Evolutionary conservation across 768 basidiomycete species (phyloP).

Genomic region (Hypholoma sublateritium): DNA sequence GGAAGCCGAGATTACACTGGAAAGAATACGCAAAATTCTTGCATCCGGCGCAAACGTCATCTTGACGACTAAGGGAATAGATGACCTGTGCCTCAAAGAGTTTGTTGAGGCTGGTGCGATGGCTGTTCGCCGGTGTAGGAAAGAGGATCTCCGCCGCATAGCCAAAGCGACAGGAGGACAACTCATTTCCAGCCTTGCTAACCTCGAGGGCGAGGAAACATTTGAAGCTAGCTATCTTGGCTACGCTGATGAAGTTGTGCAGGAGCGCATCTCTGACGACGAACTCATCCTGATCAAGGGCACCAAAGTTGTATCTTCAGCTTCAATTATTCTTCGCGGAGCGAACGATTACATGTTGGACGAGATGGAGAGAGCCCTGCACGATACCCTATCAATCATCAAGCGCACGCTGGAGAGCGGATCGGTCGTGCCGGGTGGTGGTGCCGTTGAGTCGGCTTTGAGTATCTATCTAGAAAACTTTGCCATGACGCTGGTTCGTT

Average conservation of each 20-base stretch:
- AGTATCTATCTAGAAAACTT: conserved; percentile 99
- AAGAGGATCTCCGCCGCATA: conserved; percentile 95
- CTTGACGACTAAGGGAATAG: conserved; percentile 97
- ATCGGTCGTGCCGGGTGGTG: conserved; percentile 93
- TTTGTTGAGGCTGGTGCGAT: conserved; percentile 99
- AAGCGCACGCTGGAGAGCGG: conserved; percentile 98
- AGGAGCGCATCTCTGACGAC: conserved; percentile 98
- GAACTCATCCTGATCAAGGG: conserved; percentile 97
- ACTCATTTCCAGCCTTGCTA: conserved; percentile 88
- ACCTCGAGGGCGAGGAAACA: conserved; percentile 97
- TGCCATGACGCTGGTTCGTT: conserved; percentile 89
- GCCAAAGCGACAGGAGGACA: conserved; percentile 97
- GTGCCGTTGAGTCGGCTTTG: conserved; percentile 94
- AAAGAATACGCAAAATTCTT: conserved; percentile 93
- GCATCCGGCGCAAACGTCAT: conserved; percentile 96
- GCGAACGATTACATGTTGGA: conserved; percentile 99
- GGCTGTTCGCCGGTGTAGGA: conserved; percentile 96
- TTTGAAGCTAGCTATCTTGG: conserved; percentile 92
- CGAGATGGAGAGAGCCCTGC: conserved; percentile 97
- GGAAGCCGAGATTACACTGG: conserved; percentile 94
- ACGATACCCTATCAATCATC: conserved; percentile 93
- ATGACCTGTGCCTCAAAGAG: conserved; percentile 96
- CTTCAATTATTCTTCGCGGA: conserved; percentile 91
- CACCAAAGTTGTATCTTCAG: conserved; percentile 92
- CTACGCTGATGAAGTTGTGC: conserved; percentile 92